phyloP scores from a whole-genome alignment of 169 alveolate species.

The Plasmodium chabaudi region DNA sequence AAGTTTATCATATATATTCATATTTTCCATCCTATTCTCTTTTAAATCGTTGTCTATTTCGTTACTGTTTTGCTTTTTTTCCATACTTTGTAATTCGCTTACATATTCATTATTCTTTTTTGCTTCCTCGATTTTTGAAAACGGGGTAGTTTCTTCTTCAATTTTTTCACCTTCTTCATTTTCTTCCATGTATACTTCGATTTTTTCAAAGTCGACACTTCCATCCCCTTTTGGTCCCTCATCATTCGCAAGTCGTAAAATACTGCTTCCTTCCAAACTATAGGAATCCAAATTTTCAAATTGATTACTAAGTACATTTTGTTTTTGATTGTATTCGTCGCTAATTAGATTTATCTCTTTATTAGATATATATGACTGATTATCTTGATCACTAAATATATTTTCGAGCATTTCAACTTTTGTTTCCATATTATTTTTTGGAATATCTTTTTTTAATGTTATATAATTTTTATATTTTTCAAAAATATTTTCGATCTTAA shows the following conservation, averaged over 20 bases:
- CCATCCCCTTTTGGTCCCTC: neutral
- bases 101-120: no score
- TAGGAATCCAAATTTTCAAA: neutral
- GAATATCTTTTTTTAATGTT: neutral
- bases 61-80: no score
- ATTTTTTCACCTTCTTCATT: no score
- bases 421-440: neutral
- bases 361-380: no score
- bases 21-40: neutral
- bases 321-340: neutral
- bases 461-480: constrained; percentile 19
- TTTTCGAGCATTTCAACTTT: neutral
- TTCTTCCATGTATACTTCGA: no score
- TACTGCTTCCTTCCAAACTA: neutral
- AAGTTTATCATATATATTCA: constrained; percentile 38
- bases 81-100: no score
- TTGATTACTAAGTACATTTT: neutral
- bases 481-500: neutral
- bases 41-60: neutral
- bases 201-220: no score
- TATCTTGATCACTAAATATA: neutral
- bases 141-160: no score
- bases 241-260: neutral
- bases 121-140: no score
- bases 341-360: no score